Evolutionary conservation across 169 alveolate genomes (phyloP), one percentile per base, ranked within the genome.

Genomic region (Ichthyophthirius multifiliis): DNA sequence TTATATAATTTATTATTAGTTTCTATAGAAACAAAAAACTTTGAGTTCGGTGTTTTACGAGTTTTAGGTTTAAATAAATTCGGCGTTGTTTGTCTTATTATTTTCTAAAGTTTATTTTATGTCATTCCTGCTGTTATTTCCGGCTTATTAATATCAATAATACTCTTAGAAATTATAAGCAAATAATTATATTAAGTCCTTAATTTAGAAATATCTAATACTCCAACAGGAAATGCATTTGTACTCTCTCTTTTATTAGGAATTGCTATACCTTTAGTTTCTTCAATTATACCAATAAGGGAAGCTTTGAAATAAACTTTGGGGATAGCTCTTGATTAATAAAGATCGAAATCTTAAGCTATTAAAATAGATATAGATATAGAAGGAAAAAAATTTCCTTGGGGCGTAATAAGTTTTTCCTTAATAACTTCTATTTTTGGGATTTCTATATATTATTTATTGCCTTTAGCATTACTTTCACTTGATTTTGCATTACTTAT

Each of bases 41-140:
- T 89, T 84, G 96, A 95, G 65, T 84, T 93, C 34, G 98, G 96
- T 27, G 91, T 95, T 30, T 71, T 91, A 30, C 82, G 98, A 76
- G 87, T 93, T 74, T 82, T 95, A 13, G 98, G 98, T 9, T 77
- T 89, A 30, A 85, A 87, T 46, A 91, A 93, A 75, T 37, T 55
- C 39, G 94, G 95, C 27, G 80, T 95, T 15, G 84, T 95, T 45
- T 63, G 74, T 10, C 31, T 92, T 41, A 88, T 95, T 43, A 46
- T 95, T 13, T 31, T 88, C 18, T 86, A 93, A 86, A 85, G 93
- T 12, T 43, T 92, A 16, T 47, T 76, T 45, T 95, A 86, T 84
- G 94, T 93, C 7, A 31, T 93, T 10, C 98, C 98, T 18, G 95
- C 96, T 3, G 85, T 95, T 9, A 67, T 93, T 15, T 16, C 78